Percentiles rank a stretch among this genome's conserved stretches.
Evolutionary conservation across 768 basidiomycete genomes (phyloP).

Genomic region (Mycena sanguinolenta): DNA sequence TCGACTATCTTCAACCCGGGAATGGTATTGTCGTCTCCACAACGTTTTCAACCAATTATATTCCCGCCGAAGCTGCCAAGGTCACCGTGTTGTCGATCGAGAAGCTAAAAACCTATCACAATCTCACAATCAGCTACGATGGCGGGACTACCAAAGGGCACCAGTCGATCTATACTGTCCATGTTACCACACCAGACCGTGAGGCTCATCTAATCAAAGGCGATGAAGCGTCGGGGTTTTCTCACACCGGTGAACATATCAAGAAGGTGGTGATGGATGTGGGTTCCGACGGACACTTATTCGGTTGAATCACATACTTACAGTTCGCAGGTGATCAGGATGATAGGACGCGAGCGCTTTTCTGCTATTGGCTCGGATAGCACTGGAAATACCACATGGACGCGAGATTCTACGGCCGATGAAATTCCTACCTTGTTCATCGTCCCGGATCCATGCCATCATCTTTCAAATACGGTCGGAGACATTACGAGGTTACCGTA

Average conservation of each 20-base stretch:
- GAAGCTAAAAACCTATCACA: constrained; percentile 9
- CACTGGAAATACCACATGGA: constrained; percentile 39
- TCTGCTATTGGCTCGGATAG: constrained; percentile 35
- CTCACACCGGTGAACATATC: constrained; percentile 41
- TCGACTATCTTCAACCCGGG: constrained; percentile 6
- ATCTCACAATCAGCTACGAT: constrained; percentile 40
- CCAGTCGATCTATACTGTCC: constrained; percentile 39
- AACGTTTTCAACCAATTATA: constrained; percentile 30
- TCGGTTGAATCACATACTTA: too few species aligned
- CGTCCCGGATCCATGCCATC: constrained; percentile 39
- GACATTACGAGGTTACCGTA: constrained; percentile 32
- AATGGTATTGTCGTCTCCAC: constrained; percentile 16
- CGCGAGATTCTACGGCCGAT: constrained; percentile 15
- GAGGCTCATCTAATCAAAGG: constrained; percentile 36
- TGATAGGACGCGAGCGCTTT: constrained; percentile 36
- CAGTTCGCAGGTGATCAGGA: constrained; percentile 37
- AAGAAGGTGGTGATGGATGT: constrained; percentile 22
- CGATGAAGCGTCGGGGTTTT: constrained; percentile 37
- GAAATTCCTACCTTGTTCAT: constrained; percentile 35
- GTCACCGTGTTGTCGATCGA: constrained; percentile 16
- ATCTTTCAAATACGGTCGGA: constrained; percentile 31
- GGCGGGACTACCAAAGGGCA: constrained; percentile 32
- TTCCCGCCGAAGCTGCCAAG: constrained; percentile 36
- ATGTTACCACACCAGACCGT: constrained; percentile 34
- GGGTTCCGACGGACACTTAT: neutral